Percentiles rank a stretch among this genome's conserved stretches.
Evolutionary conservation across 2,329 filamentous ascomycete species (phyloP).

Genomic region (Colletotrichum agaves): DNA sequence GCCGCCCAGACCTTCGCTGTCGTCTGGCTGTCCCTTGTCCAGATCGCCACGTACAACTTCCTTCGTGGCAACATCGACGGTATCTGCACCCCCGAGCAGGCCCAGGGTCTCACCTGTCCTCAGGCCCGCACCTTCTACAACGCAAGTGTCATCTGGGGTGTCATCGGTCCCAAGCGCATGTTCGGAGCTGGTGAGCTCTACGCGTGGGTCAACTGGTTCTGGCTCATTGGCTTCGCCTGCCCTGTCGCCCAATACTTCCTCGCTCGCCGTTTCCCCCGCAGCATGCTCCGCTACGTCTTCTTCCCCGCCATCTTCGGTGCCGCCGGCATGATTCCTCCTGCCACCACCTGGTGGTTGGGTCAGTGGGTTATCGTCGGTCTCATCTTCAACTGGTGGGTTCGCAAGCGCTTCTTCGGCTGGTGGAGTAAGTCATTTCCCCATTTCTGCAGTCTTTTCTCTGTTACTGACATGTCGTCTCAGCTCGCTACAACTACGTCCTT

Average conservation of each 20-base stretch:
- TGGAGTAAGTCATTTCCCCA: conserved; percentile 52
- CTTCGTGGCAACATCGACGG: conserved; percentile 59
- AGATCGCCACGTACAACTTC: conserved; percentile 52
- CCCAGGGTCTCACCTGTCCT: conserved; percentile 66
- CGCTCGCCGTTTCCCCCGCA: conserved; percentile 59
- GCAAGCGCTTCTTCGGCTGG: conserved; percentile 62
- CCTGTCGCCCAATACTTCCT: conserved; percentile 61
- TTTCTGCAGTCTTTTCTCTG: not conserved
- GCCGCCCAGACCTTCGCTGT: conserved; percentile 55
- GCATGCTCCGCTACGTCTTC: conserved; percentile 59
- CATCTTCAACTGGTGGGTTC: conserved; percentile 65
- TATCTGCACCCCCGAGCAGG: conserved; percentile 61
- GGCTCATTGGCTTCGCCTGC: conserved; percentile 61
- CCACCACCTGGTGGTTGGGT: conserved; percentile 65
- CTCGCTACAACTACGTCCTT: conserved; percentile 68
- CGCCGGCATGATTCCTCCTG: conserved; percentile 61
- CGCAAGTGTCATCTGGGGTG: conserved; percentile 69
- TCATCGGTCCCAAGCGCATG: conserved; percentile 58
- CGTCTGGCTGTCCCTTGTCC: conserved; percentile 52
- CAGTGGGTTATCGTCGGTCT: conserved; percentile 66
- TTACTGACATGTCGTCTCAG: conserved; percentile 29
- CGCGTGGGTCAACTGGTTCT: conserved; percentile 61
- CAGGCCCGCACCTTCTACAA: conserved; percentile 69
- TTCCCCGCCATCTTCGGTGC: conserved; percentile 65
- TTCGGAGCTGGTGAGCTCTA: conserved; percentile 58